Evolutionary conservation across 73 alveolate species (phyloP).

Genomic region (Paraurostyla sp.): DNA sequence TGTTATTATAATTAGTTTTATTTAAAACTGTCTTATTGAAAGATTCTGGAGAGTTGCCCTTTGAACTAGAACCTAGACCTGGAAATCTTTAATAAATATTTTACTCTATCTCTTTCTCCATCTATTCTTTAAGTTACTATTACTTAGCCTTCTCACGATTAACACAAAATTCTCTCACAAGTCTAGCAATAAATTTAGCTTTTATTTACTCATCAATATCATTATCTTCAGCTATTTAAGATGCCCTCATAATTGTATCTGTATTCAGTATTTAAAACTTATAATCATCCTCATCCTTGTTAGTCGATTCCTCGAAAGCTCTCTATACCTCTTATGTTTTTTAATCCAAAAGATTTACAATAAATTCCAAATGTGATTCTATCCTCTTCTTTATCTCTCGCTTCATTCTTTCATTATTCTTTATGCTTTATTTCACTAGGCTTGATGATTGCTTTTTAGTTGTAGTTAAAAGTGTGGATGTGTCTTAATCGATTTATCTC

Average conservation of each 20-base stretch:
- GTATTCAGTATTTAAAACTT: not conserved
- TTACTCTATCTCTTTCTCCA: not conserved
- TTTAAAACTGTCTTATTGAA: not conserved
- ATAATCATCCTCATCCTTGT: too few relatives aligned
- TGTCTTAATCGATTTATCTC: not conserved
- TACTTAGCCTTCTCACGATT: conserved; percentile 14
- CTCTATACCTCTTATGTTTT: conserved; percentile 4
- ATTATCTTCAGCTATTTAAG: not conserved
- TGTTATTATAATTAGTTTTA: not conserved
- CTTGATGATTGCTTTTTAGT: not conserved
- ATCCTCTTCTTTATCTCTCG: not conserved
- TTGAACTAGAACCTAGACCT: not conserved
- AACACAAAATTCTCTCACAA: conserved; percentile 35
- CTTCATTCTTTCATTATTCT: conserved; percentile 11
- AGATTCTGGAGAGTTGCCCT: not conserved
- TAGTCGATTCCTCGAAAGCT: not conserved
- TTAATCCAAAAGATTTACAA: not conserved
- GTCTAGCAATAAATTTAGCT: conserved; percentile 34
- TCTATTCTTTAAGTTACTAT: not conserved
- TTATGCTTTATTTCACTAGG: not conserved
- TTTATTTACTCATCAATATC: conserved; percentile 12
- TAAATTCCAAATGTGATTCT: not conserved
- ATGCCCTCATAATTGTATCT: conserved; percentile 1
- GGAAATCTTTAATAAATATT: conserved; percentile 40
- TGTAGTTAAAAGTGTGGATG: too few relatives aligned